Conservation (phyloP, 805 yeast species). For the Tetrapisispora pingtungensis region DNA sequence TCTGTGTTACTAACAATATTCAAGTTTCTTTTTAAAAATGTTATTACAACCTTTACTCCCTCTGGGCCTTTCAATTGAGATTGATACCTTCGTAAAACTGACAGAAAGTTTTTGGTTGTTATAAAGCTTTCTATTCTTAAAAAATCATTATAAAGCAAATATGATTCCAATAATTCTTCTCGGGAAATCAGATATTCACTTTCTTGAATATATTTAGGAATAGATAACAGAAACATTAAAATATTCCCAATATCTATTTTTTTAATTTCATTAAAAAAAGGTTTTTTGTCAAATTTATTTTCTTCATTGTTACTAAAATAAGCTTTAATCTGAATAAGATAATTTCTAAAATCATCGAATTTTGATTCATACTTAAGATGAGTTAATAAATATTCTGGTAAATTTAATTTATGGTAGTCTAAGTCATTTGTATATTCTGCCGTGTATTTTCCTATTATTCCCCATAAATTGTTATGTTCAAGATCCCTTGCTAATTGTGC, state of each 20-base stretch:
- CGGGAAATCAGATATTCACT: slow-evolving; percentile 1
- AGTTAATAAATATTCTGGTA: slow-evolving; percentile 11
- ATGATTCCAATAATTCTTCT: slow-evolving; percentile 10
- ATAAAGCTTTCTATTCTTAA: slow-evolving; percentile 13
- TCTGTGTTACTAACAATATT: slow-evolving; percentile 5
- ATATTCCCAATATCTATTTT: slow-evolving; percentile 16
- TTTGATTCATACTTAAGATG: slow-evolving; percentile 11
- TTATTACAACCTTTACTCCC: slow-evolving; percentile 7
- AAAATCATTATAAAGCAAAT: slow-evolving; percentile 20
- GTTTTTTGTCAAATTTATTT: background rate
- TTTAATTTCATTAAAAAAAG: slow-evolving; percentile 5
- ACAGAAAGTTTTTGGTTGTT: slow-evolving; percentile 8
- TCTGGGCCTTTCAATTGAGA: slow-evolving; percentile 4
- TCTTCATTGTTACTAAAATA: background rate
- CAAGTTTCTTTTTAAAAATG: slow-evolving; percentile 15
- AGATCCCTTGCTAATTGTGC: slow-evolving; percentile 15
- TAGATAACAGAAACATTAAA: slow-evolving; percentile 7
- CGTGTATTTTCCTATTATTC: slow-evolving; percentile 7
- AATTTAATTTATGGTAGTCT: slow-evolving; percentile 17
- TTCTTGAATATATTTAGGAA: slow-evolving; percentile 4
- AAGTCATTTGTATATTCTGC: slow-evolving; percentile 17
- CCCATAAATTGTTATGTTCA: slow-evolving; percentile 12
- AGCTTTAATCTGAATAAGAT: slow-evolving; percentile 6
- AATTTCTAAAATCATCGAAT: slow-evolving; percentile 6
- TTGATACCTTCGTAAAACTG: slow-evolving; percentile 14